These are phyloP conservation scores for Pseudozyma sp. DNA, from an alignment of 1,284 basidiomycete genomes.

Conservation along the genomic window DNA sequence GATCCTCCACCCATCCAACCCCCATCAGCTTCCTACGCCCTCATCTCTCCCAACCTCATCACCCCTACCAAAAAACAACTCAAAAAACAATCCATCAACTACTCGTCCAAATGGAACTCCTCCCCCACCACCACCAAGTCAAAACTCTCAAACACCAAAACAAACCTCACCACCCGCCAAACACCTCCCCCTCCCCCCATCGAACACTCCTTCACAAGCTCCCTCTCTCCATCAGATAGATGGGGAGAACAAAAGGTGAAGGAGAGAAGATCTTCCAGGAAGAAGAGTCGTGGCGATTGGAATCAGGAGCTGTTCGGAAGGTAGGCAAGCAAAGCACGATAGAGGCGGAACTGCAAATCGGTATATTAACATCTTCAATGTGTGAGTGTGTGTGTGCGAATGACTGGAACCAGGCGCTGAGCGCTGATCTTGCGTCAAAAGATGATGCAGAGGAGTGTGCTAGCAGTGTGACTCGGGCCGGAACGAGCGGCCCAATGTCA, in stretches of 20 bases:
- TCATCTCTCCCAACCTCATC: conserved; percentile 46
- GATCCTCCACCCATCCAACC: not conserved
- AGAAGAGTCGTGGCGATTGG: conserved; percentile 38
- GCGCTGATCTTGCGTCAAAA: not conserved
- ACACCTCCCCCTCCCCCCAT: not conserved
- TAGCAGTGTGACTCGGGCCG: conserved; percentile 16
- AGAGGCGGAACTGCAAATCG: not conserved
- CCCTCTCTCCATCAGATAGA: conserved; percentile 4
- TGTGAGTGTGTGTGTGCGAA: not conserved
- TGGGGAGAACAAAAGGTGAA: not conserved
- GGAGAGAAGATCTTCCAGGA: conserved; percentile 19
- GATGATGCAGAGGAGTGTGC: conserved; percentile 1
- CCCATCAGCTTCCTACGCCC: conserved; percentile 12
- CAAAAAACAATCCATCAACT: conserved; percentile 32
- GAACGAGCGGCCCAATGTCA: conserved; percentile 24
- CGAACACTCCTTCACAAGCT: conserved; percentile 21
- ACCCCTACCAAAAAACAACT: conserved; percentile 40
- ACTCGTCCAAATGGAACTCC: conserved; percentile 32
- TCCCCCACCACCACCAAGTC: not conserved
- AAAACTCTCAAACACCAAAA: conserved; percentile 2
- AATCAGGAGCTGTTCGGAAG: conserved; percentile 33
- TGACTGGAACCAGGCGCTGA: no score
- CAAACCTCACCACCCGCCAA: conserved; percentile 17
- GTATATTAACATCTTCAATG: conserved; percentile 1
- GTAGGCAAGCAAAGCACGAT: not conserved